Evolutionary conservation across 306 rosid genomes (phyloP).

Genomic region (Benincasa hispida): DNA sequence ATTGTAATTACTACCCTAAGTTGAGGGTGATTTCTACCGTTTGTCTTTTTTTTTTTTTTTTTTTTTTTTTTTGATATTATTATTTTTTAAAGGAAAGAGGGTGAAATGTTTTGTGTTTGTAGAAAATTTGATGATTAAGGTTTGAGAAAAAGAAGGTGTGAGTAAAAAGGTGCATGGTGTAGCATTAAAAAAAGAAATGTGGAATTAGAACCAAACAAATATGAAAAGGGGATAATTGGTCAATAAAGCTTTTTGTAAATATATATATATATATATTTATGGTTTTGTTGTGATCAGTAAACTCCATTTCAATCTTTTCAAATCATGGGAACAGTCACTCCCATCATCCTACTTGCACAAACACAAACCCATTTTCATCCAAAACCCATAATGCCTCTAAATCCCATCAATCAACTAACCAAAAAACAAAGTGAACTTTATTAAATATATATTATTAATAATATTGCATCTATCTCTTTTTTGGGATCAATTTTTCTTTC

Average conservation of each 20-base stretch:
- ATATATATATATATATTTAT: background rate
- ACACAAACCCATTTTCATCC: conserved; percentile 3
- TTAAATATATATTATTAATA: background rate
- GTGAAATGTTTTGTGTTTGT: no score
- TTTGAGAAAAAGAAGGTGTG: background rate
- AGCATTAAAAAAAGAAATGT: background rate
- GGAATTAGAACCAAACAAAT: background rate
- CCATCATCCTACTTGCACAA: conserved; percentile 54
- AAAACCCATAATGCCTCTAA: conserved; percentile 30
- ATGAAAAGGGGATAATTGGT: background rate
- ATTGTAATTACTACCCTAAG: no score
- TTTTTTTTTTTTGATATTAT: no score
- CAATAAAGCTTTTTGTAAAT: background rate
- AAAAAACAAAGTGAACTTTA: conserved; percentile 7
- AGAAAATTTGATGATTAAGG: background rate
- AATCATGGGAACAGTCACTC: conserved; percentile 70
- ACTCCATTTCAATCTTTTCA: conserved; percentile 34
- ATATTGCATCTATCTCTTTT: background rate
- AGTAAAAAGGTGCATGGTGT: background rate
- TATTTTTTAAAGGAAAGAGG: no score
- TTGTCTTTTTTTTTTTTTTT: no score
- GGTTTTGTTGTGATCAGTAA: conserved; percentile 11
- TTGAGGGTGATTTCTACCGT: no score
- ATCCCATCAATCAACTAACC: conserved; percentile 34
- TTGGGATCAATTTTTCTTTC: background rate